Base-by-base conservation (phyloP, 2,329 filamentous ascomycete genomes). In the Dendrostoma leiphaemia region DNA sequence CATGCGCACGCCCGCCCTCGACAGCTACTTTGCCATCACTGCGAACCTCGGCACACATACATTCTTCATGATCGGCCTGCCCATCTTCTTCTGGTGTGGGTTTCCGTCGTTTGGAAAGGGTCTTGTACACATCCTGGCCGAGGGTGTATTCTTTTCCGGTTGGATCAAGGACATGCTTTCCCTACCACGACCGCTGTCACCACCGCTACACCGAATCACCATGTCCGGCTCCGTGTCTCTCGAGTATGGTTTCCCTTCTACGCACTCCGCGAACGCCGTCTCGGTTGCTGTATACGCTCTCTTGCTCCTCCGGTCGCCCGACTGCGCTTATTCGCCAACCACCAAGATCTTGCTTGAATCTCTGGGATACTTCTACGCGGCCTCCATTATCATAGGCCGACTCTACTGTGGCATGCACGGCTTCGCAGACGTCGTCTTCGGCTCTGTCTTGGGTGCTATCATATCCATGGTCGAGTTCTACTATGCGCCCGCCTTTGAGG, bases 381-480 rank as follows among this genome's bases (percentile, higher is more conserved):
- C 84, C 12, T 97, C 93, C 24, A 97, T 99, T 65, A 82, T 97
- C 37, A 76, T 97, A 59, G 94, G 94, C 6, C 85, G 94, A 19
- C 77, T 99, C 32, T 97, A 99, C 74, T 99, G 94, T 67, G 94
- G 94, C 58, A 99, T 99, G 94, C 94, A 99, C 72, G 94, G 94
- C 10, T 96, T 97, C 72, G 78, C 94, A 40, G 94, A 99, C 70
- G 91, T 97, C 23, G 73, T 94, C 13, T 71, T 94, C 53, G 94
- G 94, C 6, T 90, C 88, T 51, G 63, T 85, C 13, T 79, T 97
- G 53, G 94, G 94, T 29, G 87, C 85, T 10, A 71, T 81, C 48
- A 81, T 87, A 59, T 80, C 79, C 23, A 67, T 81, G 26, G 60
- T 83, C 58, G 83, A 87, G 65, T 85, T 83, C 64, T 76, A 82